Conservation (phyloP, 2,329 filamentous ascomycete species). For the Cordyceps farinosa region DNA sequence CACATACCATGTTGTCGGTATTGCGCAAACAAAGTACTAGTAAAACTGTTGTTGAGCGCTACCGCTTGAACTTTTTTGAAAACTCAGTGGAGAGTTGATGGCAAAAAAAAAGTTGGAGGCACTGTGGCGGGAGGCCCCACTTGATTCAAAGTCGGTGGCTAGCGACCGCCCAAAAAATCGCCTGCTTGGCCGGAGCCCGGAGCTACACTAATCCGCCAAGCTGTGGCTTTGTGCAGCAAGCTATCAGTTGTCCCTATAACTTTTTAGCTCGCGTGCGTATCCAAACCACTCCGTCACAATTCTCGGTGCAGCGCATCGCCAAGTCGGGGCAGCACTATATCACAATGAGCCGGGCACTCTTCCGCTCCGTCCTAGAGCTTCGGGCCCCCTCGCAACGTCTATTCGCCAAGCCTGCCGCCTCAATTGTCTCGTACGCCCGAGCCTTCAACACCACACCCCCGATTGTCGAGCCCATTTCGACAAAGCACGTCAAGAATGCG, state of each 20-base stretch:
- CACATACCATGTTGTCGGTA: slow-evolving; percentile 34
- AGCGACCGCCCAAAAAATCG: slow-evolving; percentile 17
- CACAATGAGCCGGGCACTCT: slow-evolving; percentile 54
- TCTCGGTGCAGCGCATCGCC: slow-evolving; percentile 21
- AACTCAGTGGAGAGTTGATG: slow-evolving; percentile 7
- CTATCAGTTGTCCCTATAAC: slow-evolving; percentile 9
- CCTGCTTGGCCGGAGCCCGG: slow-evolving; percentile 28
- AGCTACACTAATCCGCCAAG: slow-evolving; percentile 32
- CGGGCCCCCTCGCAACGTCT: slow-evolving; percentile 43
- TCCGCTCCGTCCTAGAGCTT: slow-evolving; percentile 62
- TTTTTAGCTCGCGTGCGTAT: slow-evolving; percentile 15
- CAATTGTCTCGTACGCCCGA: slow-evolving; percentile 42
- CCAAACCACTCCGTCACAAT: slow-evolving; percentile 22
- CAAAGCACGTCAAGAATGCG: slow-evolving; percentile 35
- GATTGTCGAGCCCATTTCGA: slow-evolving; percentile 40
- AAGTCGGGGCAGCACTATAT: slow-evolving; percentile 25
- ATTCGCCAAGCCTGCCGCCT: slow-evolving; percentile 41
- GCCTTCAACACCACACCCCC: slow-evolving; percentile 48
- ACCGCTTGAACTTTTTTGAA: slow-evolving; percentile 26
- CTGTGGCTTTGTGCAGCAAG: slow-evolving; percentile 11
- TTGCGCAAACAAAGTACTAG: slow-evolving; percentile 25
- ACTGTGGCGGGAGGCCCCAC: neutral
- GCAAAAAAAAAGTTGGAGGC: slow-evolving; percentile 27
- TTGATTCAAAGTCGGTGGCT: slow-evolving; percentile 17
- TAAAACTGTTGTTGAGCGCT: slow-evolving; percentile 7